Conservation (phyloP, 805 yeast genomes). For the Saccharomycopsis fermentans region DNA sequence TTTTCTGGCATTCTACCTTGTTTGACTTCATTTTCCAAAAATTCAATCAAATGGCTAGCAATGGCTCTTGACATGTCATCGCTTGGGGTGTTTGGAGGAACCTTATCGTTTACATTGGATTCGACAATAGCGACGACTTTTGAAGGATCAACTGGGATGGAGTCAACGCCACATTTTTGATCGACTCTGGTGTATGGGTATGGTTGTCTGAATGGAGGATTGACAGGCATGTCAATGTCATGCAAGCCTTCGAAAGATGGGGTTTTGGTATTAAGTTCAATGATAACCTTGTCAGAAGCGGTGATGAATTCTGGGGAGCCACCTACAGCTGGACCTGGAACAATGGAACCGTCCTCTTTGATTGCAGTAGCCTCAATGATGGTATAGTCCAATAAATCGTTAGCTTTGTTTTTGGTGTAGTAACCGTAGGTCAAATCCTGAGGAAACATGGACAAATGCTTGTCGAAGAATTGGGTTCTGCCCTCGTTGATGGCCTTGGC, state of each 20-base stretch:
- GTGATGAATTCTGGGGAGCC: conserved; percentile 90
- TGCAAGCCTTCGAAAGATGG: conserved; percentile 96
- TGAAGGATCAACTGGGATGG: conserved; percentile 81
- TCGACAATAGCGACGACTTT: conserved; percentile 91
- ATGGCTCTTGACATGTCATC: conserved; percentile 74
- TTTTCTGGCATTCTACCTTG: conserved; percentile 87
- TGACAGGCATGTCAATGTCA: conserved; percentile 86
- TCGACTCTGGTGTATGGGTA: conserved; percentile 73
- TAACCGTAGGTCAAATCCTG: conserved; percentile 95
- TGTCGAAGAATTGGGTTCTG: conserved; percentile 81
- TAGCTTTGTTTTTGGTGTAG: conserved; percentile 55
- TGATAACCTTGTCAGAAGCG: conserved; percentile 79
- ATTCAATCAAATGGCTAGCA: conserved; percentile 80
- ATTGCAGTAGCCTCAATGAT: conserved; percentile 96
- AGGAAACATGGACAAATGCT: conserved; percentile 97
- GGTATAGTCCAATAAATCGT: conserved; percentile 69
- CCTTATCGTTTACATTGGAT: conserved; percentile 63
- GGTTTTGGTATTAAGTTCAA: conserved; percentile 87
- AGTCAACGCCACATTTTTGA: conserved; percentile 59
- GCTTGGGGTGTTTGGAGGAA: conserved; percentile 82
- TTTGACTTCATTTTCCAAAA: conserved; percentile 79
- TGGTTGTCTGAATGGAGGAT: conserved; percentile 87
- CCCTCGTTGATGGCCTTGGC: conserved; percentile 85
- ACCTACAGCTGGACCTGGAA: conserved; percentile 98
- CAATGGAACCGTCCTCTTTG: conserved; percentile 85